These are phyloP conservation scores for Aureobasidium sp. DNA, from an alignment of 2,329 filamentous ascomycete species.

Conservation along the genomic window DNA sequence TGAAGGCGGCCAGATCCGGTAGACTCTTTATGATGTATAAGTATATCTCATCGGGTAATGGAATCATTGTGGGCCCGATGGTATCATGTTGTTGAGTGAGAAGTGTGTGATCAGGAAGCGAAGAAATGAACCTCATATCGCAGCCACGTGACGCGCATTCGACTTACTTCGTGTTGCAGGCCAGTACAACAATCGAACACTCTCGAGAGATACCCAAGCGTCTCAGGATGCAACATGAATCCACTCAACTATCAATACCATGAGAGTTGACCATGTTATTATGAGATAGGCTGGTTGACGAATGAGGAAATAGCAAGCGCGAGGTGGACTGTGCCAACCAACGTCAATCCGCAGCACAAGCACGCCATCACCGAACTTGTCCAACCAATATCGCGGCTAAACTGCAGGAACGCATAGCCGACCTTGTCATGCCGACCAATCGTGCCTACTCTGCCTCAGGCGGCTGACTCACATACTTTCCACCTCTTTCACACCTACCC, in stretches of 20 bases:
- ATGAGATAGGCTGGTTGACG: background rate
- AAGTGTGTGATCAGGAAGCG: background rate
- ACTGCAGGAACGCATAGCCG: background rate
- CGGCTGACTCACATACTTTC: slow-evolving; percentile 5
- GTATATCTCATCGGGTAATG: background rate
- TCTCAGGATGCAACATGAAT: background rate
- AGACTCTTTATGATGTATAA: background rate
- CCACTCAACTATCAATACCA: background rate
- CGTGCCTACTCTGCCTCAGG: background rate
- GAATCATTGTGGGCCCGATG: background rate
- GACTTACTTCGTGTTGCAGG: background rate
- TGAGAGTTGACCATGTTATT: background rate
- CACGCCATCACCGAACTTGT: background rate
- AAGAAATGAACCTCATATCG: background rate
- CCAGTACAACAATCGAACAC: background rate
- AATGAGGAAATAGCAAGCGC: slow-evolving; percentile 9
- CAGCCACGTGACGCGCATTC: background rate
- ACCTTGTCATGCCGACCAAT: background rate
- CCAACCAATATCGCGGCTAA: slow-evolving; percentile 5
- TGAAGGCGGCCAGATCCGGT: background rate
- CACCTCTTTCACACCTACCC: background rate
- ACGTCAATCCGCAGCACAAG: slow-evolving; percentile 5
- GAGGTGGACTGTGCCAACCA: slow-evolving; percentile 2
- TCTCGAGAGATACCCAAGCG: background rate
- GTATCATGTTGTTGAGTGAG: background rate